A percentile compares a stretch with the other conserved stretches of the same genome.
Conservation (phyloP, 129 eudicot genomes). For the Escallonia rubra region DNA sequence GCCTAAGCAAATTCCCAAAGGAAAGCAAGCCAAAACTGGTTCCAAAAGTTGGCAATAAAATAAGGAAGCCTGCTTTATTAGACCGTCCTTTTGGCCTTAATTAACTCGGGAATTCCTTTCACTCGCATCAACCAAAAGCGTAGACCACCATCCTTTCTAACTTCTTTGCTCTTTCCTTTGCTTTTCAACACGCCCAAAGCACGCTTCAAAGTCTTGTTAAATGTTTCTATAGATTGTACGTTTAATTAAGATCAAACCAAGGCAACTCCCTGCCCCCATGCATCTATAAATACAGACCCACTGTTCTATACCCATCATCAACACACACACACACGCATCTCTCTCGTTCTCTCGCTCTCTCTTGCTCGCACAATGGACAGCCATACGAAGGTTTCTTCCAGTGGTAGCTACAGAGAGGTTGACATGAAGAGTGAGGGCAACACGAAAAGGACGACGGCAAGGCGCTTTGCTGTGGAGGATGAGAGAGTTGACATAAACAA, state of each 20-base stretch:
- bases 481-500: conserved; percentile 32
- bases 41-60: not conserved
- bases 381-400: conserved; percentile 3
- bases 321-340: not conserved
- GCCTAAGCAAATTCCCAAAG: no score
- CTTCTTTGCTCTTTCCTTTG: not conserved
- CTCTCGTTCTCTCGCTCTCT: not conserved
- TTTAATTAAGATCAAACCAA: no score
- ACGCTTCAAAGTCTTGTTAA: not conserved
- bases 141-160: not conserved
- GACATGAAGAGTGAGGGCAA: conserved; percentile 10
- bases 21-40: not conserved
- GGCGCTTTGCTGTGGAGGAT: conserved; percentile 19
- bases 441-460: conserved; percentile 1
- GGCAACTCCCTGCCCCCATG: not conserved
- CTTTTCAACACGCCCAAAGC: not conserved
- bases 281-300: not conserved
- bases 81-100: no score
- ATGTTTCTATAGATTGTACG: no score
- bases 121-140: no score
- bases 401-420: conserved; percentile 8
- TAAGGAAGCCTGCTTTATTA: no score
- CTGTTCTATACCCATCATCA: not conserved
- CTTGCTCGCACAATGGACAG: conserved; percentile 24
- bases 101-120: no score